phyloP scores from a whole-genome alignment of 2,329 filamentous ascomycete species.

The Curvularia eragrostidis region DNA sequence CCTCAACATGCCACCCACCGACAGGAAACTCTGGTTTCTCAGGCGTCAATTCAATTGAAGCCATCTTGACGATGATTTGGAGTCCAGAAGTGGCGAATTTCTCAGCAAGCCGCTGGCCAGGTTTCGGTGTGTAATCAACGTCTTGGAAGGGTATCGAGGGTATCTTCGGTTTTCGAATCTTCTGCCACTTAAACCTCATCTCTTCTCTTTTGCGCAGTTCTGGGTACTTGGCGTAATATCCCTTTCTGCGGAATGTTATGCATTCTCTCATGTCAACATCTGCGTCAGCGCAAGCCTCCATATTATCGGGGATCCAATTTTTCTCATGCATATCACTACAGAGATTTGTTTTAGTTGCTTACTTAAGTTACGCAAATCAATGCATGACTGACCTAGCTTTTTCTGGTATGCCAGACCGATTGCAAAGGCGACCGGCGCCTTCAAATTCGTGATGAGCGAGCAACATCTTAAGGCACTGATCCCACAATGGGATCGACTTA shows the following conservation, averaged over 20 bases:
- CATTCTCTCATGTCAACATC: constrained; percentile 7
- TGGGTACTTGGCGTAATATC: not conserved
- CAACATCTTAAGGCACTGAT: constrained; percentile 25
- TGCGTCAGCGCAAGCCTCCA: constrained; percentile 7
- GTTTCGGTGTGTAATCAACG: constrained; percentile 23
- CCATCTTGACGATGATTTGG: constrained; percentile 70
- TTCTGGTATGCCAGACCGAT: constrained; percentile 12
- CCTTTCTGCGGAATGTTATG: not conserved
- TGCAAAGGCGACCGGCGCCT: constrained; percentile 19
- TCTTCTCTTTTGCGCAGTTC: constrained; percentile 7
- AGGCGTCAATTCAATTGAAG: constrained; percentile 65
- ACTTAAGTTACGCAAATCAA: not conserved
- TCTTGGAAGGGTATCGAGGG: constrained; percentile 19
- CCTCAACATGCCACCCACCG: constrained; percentile 62
- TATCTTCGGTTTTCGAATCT: constrained; percentile 25
- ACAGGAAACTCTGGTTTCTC: constrained; percentile 62
- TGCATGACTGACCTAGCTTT: constrained; percentile 5
- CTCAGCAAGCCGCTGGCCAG: constrained; percentile 20
- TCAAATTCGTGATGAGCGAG: not conserved
- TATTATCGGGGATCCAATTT: constrained; percentile 24
- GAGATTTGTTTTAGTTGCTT: not conserved
- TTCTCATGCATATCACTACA: constrained; percentile 22
- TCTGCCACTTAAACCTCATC: constrained; percentile 23
- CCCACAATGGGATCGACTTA: constrained; percentile 31
- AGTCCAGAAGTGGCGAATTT: constrained; percentile 43